Base-by-base conservation (phyloP, 2,329 filamentous ascomycete genomes). In the Hypomyces rosellus region DNA sequence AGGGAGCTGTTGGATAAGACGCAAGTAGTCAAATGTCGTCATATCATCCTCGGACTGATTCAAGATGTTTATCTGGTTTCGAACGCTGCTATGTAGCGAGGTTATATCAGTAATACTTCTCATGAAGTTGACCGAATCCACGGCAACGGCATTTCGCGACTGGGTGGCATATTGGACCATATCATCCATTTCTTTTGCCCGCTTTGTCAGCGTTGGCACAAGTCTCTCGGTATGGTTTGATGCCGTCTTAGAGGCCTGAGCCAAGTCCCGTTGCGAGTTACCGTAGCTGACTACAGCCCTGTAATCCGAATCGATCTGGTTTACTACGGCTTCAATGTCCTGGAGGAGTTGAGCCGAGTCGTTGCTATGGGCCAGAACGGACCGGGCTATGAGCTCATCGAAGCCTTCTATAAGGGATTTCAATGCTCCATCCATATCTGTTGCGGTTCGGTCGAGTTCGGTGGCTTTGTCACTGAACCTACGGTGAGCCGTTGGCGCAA, bases 261-360 rank as follows among this genome's bases (percentile, higher is more conserved):
- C 71, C 14, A 84, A 62, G 55, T 82, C 81, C 36, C 74, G 72
- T 58, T 84, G 73, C 38, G 84, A 84, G 55, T 81, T 81, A 1
- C 81, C 74, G 55, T 90, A 84, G 5, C 79, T 77, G 41, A 89
- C 73, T 11, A 89, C 82, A 57, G 88, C 85, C 58, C 90, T 85
- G 62, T 89, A 88, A 67, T 97, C 93, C 5, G 85, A 88, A 44
- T 85, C 83, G 45, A 99, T 87, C 69, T 96, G 96, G 60, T 84
- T 89, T 46, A 85, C 84, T 49, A 97, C 77, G 0, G 88, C 86
- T 63, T 92, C 85, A 40, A 97, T 89, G 64, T 97, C 93, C 54
- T 89, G 80, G 45, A 93, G 74, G 6, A 96, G 73, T 54, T 86
- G 82, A 18, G 73, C 68, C 5, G 86, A 77, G 56, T 91, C 87